phyloP scores from a whole-genome alignment of 345 rosid genomes.

The Arabidopsis thaliana region TAIR10.1 NC_003070.9:2368501-2369000 shows the following conservation, averaged over 20 bases:
- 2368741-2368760: neutral
- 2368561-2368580: neutral
- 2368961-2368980: no score
- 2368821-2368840: no score
- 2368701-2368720: slow-evolving; percentile 8
- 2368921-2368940: no score
- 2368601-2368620: neutral
- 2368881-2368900: no score
- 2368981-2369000: no score
- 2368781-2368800: neutral
- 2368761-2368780: neutral
- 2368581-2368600: neutral
- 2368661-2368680: neutral
- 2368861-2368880: no score
- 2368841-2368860: no score
- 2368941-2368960: no score
- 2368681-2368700: neutral
- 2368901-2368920: no score
- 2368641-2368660: neutral
- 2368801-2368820: no score
- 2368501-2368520: no score
- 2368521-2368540: neutral
- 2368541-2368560: neutral
- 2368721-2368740: neutral
- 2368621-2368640: neutral